These are phyloP conservation scores for Zymoseptoria pseudotritici DNA, from an alignment of 2,329 filamentous ascomycete genomes.

Conservation along the genomic window DNA sequence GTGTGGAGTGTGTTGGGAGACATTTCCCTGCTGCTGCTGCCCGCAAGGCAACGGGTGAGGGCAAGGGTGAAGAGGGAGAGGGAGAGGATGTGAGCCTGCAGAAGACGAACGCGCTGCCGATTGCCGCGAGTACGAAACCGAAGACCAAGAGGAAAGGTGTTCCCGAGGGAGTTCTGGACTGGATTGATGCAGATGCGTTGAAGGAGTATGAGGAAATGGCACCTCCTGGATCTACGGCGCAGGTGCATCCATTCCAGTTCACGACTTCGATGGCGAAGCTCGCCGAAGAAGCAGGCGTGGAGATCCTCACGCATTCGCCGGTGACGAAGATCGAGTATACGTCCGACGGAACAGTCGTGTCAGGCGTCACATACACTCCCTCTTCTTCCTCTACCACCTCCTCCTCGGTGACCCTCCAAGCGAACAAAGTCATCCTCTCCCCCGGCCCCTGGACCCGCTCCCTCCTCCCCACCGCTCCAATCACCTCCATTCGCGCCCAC, in stretches of 20 bases:
- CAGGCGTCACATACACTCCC: slow-evolving; percentile 54
- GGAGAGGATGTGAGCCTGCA: slow-evolving; percentile 44
- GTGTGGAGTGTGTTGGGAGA: slow-evolving; percentile 48
- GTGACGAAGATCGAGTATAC: slow-evolving; percentile 60
- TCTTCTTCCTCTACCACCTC: slow-evolving; percentile 41
- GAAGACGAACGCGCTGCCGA: slow-evolving; percentile 31
- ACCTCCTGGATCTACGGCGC: slow-evolving; percentile 70
- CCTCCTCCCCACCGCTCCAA: slow-evolving; percentile 49
- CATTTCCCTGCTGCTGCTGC: slow-evolving; percentile 27
- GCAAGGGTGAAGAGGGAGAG: too few species aligned
- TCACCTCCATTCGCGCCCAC: slow-evolving; percentile 54
- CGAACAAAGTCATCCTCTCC: slow-evolving; percentile 52
- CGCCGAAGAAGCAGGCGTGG: slow-evolving; percentile 52
- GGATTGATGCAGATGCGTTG: slow-evolving; percentile 64
- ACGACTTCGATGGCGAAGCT: slow-evolving; percentile 75
- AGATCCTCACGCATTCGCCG: slow-evolving; percentile 56
- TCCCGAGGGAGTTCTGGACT: slow-evolving; percentile 52
- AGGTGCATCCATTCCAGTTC: slow-evolving; percentile 89
- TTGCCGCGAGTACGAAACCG: slow-evolving; percentile 44
- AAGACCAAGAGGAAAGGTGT: slow-evolving; percentile 33
- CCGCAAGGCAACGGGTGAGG: too few species aligned
- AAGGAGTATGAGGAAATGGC: slow-evolving; percentile 77
- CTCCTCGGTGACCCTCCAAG: slow-evolving; percentile 44
- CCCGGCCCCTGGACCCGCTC: slow-evolving; percentile 56
- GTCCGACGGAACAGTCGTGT: slow-evolving; percentile 41